These are phyloP conservation scores for Colletotrichum tanaceti DNA, from an alignment of 2,329 filamentous ascomycete genomes.

Conservation along the genomic window DNA sequence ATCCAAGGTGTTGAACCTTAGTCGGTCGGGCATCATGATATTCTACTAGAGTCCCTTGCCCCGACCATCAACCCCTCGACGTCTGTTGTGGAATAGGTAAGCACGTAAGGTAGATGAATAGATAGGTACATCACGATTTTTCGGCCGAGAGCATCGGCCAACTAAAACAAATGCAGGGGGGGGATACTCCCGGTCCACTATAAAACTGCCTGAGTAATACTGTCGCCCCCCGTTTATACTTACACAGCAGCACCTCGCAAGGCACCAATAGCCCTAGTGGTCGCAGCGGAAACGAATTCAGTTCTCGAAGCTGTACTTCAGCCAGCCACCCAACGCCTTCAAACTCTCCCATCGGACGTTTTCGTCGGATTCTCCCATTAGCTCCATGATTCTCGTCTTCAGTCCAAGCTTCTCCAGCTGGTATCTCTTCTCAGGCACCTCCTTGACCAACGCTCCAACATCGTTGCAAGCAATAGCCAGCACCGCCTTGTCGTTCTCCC, in stretches of 20 bases:
- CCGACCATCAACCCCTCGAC: constrained; percentile 4
- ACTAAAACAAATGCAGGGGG: constrained; percentile 7
- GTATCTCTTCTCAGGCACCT: constrained; percentile 84
- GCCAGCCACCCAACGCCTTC: constrained; percentile 77
- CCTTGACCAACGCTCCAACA: constrained; percentile 86
- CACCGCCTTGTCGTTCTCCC: constrained; percentile 86
- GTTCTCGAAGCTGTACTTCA: constrained; percentile 71
- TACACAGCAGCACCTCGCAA: constrained; percentile 23
- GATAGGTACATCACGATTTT: constrained; percentile 9
- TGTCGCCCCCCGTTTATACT: constrained; percentile 30
- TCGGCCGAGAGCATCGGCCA: constrained; percentile 23
- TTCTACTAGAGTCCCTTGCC: background rate
- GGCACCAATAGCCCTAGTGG: constrained; percentile 4
- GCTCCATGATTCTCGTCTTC: constrained; percentile 89
- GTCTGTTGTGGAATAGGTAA: background rate
- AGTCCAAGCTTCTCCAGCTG: constrained; percentile 86
- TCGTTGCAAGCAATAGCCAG: constrained; percentile 94
- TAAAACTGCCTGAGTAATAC: constrained; percentile 38
- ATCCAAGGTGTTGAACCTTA: constrained; percentile 5
- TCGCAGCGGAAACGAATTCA: constrained; percentile 16
- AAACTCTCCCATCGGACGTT: constrained; percentile 93
- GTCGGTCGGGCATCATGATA: constrained; percentile 17
- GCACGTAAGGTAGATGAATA: background rate
- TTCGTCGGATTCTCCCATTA: constrained; percentile 92
- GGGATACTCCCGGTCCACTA: constrained; percentile 30